Conservation (phyloP, 148 eudicot genomes). For the Mesembryanthemum crystallinum region DNA sequence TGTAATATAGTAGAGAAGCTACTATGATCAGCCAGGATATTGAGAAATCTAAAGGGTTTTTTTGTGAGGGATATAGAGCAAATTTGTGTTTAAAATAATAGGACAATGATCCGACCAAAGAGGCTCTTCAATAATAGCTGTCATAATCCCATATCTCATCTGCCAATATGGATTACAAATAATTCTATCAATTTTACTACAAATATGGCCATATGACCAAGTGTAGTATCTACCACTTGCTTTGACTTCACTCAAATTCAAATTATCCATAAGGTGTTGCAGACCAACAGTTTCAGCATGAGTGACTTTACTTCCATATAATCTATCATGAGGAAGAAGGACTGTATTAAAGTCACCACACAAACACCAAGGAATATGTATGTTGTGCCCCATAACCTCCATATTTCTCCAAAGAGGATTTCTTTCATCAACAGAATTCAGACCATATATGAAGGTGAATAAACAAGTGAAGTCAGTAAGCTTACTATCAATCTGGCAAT, state of each 20-base stretch:
- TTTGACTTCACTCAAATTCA: background rate
- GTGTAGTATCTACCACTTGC: background rate
- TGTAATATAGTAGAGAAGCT: too few relatives aligned
- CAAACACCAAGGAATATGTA: background rate
- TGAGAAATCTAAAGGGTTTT: too few relatives aligned
- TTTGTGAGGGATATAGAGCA: too few relatives aligned
- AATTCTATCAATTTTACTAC: background rate
- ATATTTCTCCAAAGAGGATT: background rate
- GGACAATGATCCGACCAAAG: background rate
- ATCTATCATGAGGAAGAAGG: background rate
- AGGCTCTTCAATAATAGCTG: background rate
- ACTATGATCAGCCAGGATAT: too few relatives aligned
- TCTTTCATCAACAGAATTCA: background rate
- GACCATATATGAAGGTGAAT: background rate
- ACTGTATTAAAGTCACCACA: background rate
- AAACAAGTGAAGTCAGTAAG: background rate
- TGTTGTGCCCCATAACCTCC: background rate
- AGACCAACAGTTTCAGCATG: background rate
- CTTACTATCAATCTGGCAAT: background rate
- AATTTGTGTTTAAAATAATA: background rate
- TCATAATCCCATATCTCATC: background rate
- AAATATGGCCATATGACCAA: background rate
- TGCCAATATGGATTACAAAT: background rate
- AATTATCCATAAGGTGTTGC: background rate
- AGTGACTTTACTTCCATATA: background rate